Percentiles rank a stretch among this genome's conserved stretches.
Evolutionary conservation across 106 monocot genomes (phyloP).

Genomic region (Acorus gramineus): DNA sequence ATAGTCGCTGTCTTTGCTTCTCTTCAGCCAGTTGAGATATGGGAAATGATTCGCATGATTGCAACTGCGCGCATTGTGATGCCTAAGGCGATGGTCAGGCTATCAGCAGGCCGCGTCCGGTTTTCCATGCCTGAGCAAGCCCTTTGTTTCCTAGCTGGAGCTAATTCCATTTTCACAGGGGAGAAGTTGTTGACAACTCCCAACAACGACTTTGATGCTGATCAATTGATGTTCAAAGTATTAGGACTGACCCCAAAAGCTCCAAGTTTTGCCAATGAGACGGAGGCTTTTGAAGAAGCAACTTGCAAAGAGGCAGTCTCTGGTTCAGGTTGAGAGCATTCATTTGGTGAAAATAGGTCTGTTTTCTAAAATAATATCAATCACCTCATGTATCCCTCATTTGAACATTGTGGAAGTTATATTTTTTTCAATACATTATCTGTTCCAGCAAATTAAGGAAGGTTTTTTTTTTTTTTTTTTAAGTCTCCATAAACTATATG

Average conservation of each 20-base stretch:
- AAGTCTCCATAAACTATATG: no score
- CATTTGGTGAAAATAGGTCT: background rate
- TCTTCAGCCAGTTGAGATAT: conserved; percentile 46
- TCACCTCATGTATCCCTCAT: no score
- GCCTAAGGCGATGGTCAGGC: conserved; percentile 93
- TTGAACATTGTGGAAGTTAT: no score
- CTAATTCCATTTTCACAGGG: conserved; percentile 94
- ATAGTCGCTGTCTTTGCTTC: background rate
- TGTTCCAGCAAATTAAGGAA: no score
- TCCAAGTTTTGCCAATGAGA: conserved; percentile 46
- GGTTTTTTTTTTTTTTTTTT: no score
- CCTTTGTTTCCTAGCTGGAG: conserved; percentile 85
- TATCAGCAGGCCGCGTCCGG: conserved; percentile 81
- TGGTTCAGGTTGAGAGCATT: conserved; percentile 20
- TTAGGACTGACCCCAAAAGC: conserved; percentile 79
- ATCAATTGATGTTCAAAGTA: conserved; percentile 84
- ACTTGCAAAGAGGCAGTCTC: conserved; percentile 24
- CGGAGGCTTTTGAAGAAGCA: conserved; percentile 6
- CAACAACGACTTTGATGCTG: conserved; percentile 82
- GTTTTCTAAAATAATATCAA: no score
- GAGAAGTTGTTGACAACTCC: conserved; percentile 86
- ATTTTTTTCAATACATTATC: no score
- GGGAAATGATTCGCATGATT: conserved; percentile 99
- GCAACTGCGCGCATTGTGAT: conserved; percentile 87
- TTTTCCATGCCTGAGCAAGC: conserved; percentile 96